Evolutionary conservation across 1,284 basidiomycete species (phyloP).

Genomic region (Erythrobasidium hasegawianum): DNA sequence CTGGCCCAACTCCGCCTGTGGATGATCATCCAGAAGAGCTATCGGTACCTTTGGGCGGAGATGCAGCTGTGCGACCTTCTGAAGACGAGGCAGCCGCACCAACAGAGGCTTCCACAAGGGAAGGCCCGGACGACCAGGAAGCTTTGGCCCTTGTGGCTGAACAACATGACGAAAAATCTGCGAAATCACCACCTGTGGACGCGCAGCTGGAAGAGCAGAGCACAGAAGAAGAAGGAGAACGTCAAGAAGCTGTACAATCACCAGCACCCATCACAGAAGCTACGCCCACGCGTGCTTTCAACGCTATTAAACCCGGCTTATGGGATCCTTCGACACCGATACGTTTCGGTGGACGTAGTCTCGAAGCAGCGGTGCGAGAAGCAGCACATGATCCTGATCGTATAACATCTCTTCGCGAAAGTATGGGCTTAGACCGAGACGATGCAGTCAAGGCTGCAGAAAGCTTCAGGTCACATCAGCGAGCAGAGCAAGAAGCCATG

Average conservation of each 20-base stretch:
- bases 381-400: constrained; percentile 32
- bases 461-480: background rate
- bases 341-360: constrained; percentile 28
- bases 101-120: too few relatives aligned
- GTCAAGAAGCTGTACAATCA: background rate
- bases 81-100: too few relatives aligned
- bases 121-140: too few relatives aligned
- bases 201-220: too few relatives aligned
- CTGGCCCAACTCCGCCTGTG: too few relatives aligned
- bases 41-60: too few relatives aligned
- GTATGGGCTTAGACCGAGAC: background rate
- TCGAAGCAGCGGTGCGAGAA: constrained; percentile 34
- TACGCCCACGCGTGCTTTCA: constrained; percentile 19
- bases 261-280: background rate
- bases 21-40: too few relatives aligned
- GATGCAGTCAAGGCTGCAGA: background rate
- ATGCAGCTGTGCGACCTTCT: too few relatives aligned
- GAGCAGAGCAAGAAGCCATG: background rate
- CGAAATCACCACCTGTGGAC: too few relatives aligned
- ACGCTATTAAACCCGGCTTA: constrained; percentile 28
- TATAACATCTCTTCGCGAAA: constrained; percentile 4
- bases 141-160: too few relatives aligned
- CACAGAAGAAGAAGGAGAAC: too few relatives aligned
- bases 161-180: too few relatives aligned
- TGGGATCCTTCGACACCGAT: constrained; percentile 34